Evolutionary conservation across 352 stramenopile genomes (phyloP), one percentile per base, ranked within the genome.

Genomic region (Globisporangium solare): DNA sequence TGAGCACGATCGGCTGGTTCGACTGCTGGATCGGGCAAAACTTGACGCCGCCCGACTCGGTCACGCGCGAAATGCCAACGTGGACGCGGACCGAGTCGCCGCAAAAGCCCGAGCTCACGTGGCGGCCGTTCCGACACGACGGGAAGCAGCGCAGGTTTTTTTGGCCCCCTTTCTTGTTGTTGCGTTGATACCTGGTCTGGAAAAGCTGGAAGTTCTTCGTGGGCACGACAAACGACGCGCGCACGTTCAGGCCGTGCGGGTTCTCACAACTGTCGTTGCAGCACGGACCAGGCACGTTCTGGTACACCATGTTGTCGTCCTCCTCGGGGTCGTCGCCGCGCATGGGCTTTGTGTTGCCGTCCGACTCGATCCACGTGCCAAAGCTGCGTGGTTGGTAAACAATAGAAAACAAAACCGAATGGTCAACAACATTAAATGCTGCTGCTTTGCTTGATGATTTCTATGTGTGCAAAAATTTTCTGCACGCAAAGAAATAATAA

Each of bases 91-190:
- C 90, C 20, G 87, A 88, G 61, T 91, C 81, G 21, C 87, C 87
- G 48, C 87, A 96, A 37, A 96, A 96, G 2, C 85, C 85, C 1
- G 83, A 90, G 55, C 73, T 88, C 59, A 93, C 83, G 60, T 96
- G 87, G 8, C 82, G 74, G 0, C 74, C 79, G 39, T 92, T 85
- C 22, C 85, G 81, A 58, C 85, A 94, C 60, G 69, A 91, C 14
- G 87, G 87, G 51, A 96, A 96, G 56, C 87, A 95, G 7, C 87
- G 83, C 31, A 96, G 58, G 47, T 96, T 96, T 62, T 95, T 96
- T 55, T 95, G 86, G 2, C 85, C 85, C 40, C 86, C 84, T 52
- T 94, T 92, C 64, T 96, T 96, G 62, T 95, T 96, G 73, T 96
- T 96, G 15, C 85, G 82, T 57, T 95, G 87, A 66, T 96, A 96